These are phyloP conservation scores for Pouteria campechiana DNA, from an alignment of 179 eudicot genomes.

Conservation along the genomic window DNA sequence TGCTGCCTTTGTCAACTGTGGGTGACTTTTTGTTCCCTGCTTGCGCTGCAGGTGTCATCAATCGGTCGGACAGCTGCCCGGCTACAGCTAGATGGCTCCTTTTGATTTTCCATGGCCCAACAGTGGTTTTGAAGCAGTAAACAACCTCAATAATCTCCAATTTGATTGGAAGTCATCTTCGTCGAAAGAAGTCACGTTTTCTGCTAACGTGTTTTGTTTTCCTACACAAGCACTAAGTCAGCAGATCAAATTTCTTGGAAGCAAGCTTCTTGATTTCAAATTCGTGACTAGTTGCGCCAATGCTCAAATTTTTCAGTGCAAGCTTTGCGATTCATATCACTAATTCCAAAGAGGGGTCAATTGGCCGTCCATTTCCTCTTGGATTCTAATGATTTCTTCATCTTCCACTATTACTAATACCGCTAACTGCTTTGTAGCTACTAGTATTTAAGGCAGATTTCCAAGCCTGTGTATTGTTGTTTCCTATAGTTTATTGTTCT, in stretches of 20 bases:
- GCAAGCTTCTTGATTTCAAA: slow-evolving; percentile 7
- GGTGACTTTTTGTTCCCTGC: too few relatives aligned
- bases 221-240: slow-evolving; percentile 8
- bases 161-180: slow-evolving; percentile 88
- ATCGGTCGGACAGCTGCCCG: too few relatives aligned
- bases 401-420: too few relatives aligned
- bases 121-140: slow-evolving; percentile 67
- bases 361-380: slow-evolving; percentile 1
- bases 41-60: too few relatives aligned
- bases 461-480: too few relatives aligned
- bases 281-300: slow-evolving; percentile 5
- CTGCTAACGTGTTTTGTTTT: neutral
- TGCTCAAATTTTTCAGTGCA: slow-evolving; percentile 4
- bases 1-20: too few relatives aligned
- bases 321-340: slow-evolving; percentile 10
- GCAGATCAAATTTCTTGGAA: slow-evolving; percentile 12
- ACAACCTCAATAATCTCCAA: slow-evolving; percentile 69
- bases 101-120: too few relatives aligned
- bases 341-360: slow-evolving; percentile 10
- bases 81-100: too few relatives aligned
- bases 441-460: too few relatives aligned
- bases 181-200: slow-evolving; percentile 5
- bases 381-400: too few relatives aligned
- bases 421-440: too few relatives aligned
- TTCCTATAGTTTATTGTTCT: too few relatives aligned